A percentile compares a stretch with the other conserved stretches of the same genome.
These are phyloP conservation scores for Salix exigua DNA, from an alignment of 345 rosid species.

Conservation along the genomic window DNA sequence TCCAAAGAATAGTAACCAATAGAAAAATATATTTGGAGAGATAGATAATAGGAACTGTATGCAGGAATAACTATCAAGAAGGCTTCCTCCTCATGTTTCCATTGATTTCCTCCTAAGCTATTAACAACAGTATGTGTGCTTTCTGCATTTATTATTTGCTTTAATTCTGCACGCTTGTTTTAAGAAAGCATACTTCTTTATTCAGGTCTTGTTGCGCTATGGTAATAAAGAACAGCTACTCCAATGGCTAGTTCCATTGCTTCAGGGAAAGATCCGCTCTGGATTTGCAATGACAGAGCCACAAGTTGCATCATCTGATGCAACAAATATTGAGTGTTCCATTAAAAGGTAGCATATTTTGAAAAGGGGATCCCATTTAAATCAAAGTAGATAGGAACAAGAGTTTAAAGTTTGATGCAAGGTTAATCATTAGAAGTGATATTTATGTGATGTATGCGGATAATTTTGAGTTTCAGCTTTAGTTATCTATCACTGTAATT, in stretches of 20 bases:
- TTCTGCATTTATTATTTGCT: neutral
- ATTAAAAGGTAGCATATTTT: constrained; percentile 52
- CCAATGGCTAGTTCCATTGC: constrained; percentile 91
- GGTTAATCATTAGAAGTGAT: neutral
- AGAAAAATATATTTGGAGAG: too few relatives aligned
- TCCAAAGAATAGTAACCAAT: neutral
- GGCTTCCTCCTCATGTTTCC: neutral
- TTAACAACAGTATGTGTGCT: neutral
- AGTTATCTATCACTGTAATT: neutral
- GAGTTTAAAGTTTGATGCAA: neutral
- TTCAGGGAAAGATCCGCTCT: constrained; percentile 87
- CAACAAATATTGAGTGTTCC: constrained; percentile 94
- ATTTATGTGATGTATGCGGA: neutral
- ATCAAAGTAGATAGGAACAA: neutral
- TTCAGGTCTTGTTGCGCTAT: constrained; percentile 80
- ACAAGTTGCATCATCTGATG: constrained; percentile 97
- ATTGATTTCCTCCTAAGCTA: neutral
- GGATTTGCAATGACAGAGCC: constrained; percentile 99
- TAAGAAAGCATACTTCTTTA: neutral
- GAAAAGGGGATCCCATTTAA: neutral
- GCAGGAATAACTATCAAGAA: neutral
- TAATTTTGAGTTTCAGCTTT: constrained; percentile 9
- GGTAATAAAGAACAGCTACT: constrained; percentile 80
- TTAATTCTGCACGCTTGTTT: neutral
- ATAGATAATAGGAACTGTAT: neutral